These are phyloP conservation scores for Penicillium soppii DNA, from an alignment of 495 filamentous ascomycete genomes.

Conservation along the genomic window DNA sequence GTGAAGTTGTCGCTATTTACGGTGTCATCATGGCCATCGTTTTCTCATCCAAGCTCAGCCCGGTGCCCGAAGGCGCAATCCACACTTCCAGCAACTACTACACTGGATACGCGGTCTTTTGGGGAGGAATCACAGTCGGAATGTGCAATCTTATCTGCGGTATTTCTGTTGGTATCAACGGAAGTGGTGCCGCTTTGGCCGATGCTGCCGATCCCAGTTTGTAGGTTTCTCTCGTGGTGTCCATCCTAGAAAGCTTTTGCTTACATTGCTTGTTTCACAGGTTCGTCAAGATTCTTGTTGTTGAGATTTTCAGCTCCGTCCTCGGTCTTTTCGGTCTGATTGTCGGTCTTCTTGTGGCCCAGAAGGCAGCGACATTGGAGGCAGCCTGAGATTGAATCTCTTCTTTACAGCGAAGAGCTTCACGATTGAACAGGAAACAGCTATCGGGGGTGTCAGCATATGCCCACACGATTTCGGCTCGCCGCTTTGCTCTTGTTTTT, in stretches of 20 bases:
- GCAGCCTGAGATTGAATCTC: slow-evolving; percentile 24
- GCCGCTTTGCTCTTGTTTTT: slow-evolving; percentile 15
- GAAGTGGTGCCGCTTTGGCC: slow-evolving; percentile 91
- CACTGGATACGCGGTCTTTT: slow-evolving; percentile 96
- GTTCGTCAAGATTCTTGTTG: slow-evolving; percentile 98
- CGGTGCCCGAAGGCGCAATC: slow-evolving; percentile 49
- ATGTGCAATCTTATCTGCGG: slow-evolving; percentile 95
- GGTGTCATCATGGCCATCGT: slow-evolving; percentile 99
- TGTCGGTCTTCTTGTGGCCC: slow-evolving; percentile 81
- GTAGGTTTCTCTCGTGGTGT: slow-evolving; percentile 50
- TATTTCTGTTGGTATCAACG: slow-evolving; percentile 96
- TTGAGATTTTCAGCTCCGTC: slow-evolving; percentile 99
- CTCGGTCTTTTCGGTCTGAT: slow-evolving; percentile 98
- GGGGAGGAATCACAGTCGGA: slow-evolving; percentile 90
- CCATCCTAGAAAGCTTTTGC: slow-evolving; percentile 1
- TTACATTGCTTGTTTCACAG: slow-evolving; percentile 45
- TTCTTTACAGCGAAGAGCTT: slow-evolving; percentile 1
- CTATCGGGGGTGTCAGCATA: slow-evolving; percentile 2
- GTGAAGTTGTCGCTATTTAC: slow-evolving; percentile 99
- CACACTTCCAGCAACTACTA: slow-evolving; percentile 76
- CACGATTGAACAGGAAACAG: slow-evolving; percentile 8
- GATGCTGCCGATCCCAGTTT: slow-evolving; percentile 92
- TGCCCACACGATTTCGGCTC: not conserved
- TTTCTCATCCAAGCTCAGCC: slow-evolving; percentile 81
- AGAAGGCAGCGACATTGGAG: slow-evolving; percentile 77